A percentile compares a stretch with the other conserved stretches of the same genome.
These are phyloP conservation scores for Pichia phayaonensis DNA, from an alignment of 805 yeast species.

Conservation along the genomic window DNA sequence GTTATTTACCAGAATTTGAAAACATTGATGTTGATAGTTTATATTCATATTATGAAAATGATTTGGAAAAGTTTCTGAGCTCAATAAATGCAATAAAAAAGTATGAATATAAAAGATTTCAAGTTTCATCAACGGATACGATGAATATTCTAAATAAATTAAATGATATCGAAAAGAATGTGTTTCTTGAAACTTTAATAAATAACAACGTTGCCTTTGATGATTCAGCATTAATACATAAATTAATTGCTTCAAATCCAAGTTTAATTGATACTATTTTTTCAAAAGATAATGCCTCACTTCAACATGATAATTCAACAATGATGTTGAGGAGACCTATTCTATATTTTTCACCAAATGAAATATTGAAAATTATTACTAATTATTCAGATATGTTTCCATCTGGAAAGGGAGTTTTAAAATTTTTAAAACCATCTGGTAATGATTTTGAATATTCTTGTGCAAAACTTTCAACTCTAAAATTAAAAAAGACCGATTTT, in stretches of 20 bases:
- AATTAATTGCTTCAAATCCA: background rate
- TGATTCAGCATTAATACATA: background rate
- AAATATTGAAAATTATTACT: background rate
- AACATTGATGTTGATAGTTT: background rate
- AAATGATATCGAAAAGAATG: background rate
- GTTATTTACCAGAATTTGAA: background rate
- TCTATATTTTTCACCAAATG: background rate
- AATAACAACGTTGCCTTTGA: background rate
- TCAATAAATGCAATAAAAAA: background rate
- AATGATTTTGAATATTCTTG: constrained; percentile 4
- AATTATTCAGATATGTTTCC: background rate
- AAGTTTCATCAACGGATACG: background rate
- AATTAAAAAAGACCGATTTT: background rate
- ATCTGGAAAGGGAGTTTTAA: background rate
- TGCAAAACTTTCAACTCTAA: background rate
- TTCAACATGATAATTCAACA: background rate
- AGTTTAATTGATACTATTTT: background rate
- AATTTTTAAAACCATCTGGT: background rate
- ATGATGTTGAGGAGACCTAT: background rate
- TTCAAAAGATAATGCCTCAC: background rate
- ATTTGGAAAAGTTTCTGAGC: background rate
- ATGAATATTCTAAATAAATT: background rate
- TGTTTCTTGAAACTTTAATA: background rate
- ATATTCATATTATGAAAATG: background rate
- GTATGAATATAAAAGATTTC: background rate